Conservation (phyloP, 768 basidiomycete genomes). For the Hygrophorus russula region DNA sequence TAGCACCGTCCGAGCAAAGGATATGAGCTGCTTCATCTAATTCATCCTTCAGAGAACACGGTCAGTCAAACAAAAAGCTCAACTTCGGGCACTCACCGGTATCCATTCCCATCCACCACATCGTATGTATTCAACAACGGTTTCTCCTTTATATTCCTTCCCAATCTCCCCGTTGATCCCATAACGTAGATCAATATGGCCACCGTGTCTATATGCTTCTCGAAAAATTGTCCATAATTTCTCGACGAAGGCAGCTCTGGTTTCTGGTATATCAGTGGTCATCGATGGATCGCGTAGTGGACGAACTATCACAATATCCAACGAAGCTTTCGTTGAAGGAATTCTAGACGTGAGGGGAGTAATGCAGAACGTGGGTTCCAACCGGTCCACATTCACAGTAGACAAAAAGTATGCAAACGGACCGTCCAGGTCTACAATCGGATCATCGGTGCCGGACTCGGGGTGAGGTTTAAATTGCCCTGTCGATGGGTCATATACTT, state of each 20-base stretch:
- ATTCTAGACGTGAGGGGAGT: slow-evolving; percentile 44
- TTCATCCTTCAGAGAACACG: slow-evolving; percentile 32
- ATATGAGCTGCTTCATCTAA: slow-evolving; percentile 53
- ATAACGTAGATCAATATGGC: slow-evolving; percentile 56
- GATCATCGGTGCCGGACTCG: slow-evolving; percentile 19
- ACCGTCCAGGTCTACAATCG: slow-evolving; percentile 44
- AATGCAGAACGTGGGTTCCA: slow-evolving; percentile 78
- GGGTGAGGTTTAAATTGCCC: slow-evolving; percentile 35
- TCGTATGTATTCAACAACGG: slow-evolving; percentile 69
- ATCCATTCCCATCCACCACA: slow-evolving; percentile 81
- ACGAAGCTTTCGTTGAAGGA: slow-evolving; percentile 33
- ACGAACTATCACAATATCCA: slow-evolving; percentile 71
- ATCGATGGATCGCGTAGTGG: slow-evolving; percentile 51
- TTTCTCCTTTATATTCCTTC: slow-evolving; percentile 31
- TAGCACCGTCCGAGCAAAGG: slow-evolving; percentile 72
- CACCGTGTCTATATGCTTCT: slow-evolving; percentile 70
- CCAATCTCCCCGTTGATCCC: slow-evolving; percentile 28
- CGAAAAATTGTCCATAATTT: slow-evolving; percentile 43
- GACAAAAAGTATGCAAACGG: slow-evolving; percentile 84
- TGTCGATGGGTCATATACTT: slow-evolving; percentile 48
- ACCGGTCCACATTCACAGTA: slow-evolving; percentile 72
- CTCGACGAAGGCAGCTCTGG: slow-evolving; percentile 38
- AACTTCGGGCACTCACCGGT: slow-evolving; percentile 42
- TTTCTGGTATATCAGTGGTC: slow-evolving; percentile 26
- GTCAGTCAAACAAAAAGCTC: not conserved